A percentile compares a stretch with the other conserved stretches of the same genome.
These are phyloP conservation scores for Irpex sp. DNA, from an alignment of 1,284 basidiomycete species.

Conservation along the genomic window DNA sequence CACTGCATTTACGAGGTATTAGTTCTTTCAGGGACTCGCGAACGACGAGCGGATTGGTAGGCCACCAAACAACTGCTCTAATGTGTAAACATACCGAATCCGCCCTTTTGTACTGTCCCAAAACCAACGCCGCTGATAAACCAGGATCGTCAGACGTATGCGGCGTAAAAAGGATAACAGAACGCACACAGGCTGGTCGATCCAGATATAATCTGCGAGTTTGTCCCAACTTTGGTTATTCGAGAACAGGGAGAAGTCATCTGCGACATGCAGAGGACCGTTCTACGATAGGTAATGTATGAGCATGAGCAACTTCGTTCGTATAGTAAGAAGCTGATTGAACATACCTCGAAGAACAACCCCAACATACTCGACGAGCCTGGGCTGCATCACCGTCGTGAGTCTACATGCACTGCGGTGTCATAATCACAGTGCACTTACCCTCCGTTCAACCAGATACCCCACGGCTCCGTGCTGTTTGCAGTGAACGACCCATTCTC, in stretches of 20 bases:
- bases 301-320: neutral
- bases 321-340: neutral
- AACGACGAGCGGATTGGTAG: neutral
- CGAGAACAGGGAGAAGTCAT: slow-evolving; percentile 39
- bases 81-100: slow-evolving; percentile 40
- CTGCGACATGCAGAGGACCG: slow-evolving; percentile 54
- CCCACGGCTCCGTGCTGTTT: slow-evolving; percentile 49
- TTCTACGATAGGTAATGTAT: slow-evolving; percentile 44
- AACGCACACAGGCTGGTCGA: slow-evolving; percentile 56
- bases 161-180: neutral
- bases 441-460: slow-evolving; percentile 73
- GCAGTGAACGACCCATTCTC: slow-evolving; percentile 51
- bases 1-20: slow-evolving; percentile 30
- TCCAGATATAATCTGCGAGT: slow-evolving; percentile 59
- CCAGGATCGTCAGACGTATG: neutral
- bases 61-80: neutral
- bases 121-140: slow-evolving; percentile 38
- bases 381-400: slow-evolving; percentile 35
- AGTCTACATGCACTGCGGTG: neutral
- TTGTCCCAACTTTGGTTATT: slow-evolving; percentile 55
- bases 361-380: slow-evolving; percentile 66
- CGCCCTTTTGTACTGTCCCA: slow-evolving; percentile 52
- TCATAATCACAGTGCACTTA: slow-evolving; percentile 22
- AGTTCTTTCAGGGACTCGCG: neutral
- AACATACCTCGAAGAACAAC: slow-evolving; percentile 53